Base-by-base conservation (phyloP, 768 basidiomycete species). In the Sarcodon aspratus region DNA sequence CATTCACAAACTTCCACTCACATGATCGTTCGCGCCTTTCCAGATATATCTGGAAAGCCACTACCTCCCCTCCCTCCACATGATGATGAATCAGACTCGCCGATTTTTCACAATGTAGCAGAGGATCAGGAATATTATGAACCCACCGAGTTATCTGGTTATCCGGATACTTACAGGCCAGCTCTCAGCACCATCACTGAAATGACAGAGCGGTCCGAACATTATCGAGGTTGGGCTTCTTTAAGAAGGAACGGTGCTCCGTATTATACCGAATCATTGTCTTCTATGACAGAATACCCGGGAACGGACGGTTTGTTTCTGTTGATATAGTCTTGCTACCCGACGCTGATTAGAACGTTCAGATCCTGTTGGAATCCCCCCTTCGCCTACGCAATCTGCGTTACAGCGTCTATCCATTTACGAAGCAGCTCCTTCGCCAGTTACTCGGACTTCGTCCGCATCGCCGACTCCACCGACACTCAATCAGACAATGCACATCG, bases 361-460 rank as follows among this genome's bases (percentile, higher is more conserved):
- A 35, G 73, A 82, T 61, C 80, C 82, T 31, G 79, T 82, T 52
- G 65, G 62, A 9, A 79, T 80, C 49, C 72, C 74, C 17, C 74
- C 78, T 15, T 85, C 85, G 10, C 84, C 83, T 36, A 78, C 85
- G 18, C 68, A 65, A 1, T 85, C 84, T 17, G 84, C 85, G 13
- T 56, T 83, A n/a, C 69, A 74, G 35, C 68, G 75, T 32, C 67
- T 85, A 33, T 79, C 82, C 10, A 68, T 66, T 33, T 75, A 75
- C 46, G 79, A 82, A 53, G 69, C 72, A 47, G 69, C 76, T 7
- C 79, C 79, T 52, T 69, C 74, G 6, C 70, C 70, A 27, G 67
- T 67, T 34, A 63, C 73, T 13, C 63, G 65, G 45, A 64, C 64
- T 52, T 61, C 44, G 54, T 55, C 59, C 50, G 61, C 70, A 48